Percentiles rank a stretch among this genome's conserved stretches.
These are phyloP conservation scores for Spergularia azorica DNA, from an alignment of 179 eudicot species.

Conservation along the genomic window DNA sequence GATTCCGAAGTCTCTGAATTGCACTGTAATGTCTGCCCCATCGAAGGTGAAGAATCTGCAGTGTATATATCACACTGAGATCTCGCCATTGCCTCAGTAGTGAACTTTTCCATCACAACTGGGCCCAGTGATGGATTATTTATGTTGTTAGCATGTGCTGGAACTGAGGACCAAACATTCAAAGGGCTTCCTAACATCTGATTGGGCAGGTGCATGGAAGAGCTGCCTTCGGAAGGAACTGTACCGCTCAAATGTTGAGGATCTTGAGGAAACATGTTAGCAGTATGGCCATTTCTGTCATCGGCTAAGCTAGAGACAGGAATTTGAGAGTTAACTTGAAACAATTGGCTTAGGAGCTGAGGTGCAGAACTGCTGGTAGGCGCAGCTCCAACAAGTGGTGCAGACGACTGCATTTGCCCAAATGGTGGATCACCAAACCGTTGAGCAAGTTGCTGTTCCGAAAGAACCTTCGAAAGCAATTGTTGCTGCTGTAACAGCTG, in stretches of 20 bases:
- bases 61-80: constrained; percentile 20
- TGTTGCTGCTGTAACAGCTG: constrained; percentile 71
- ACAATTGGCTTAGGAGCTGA: constrained; percentile 47
- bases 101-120: constrained; percentile 23
- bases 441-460: constrained; percentile 63
- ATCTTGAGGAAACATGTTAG: constrained; percentile 39
- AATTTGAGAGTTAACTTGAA: constrained; percentile 51
- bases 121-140: constrained; percentile 30
- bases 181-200: constrained; percentile 49
- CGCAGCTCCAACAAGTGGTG: constrained; percentile 45
- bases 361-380: constrained; percentile 39
- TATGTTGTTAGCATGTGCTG: constrained; percentile 38
- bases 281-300: constrained; percentile 34
- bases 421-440: constrained; percentile 51
- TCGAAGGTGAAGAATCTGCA: constrained; percentile 18
- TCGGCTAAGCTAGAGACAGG: constrained; percentile 43
- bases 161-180: constrained; percentile 37
- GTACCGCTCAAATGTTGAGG: constrained; percentile 39
- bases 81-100: constrained; percentile 33
- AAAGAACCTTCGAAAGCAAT: constrained; percentile 71
- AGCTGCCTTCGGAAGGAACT: constrained; percentile 38
- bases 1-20: constrained; percentile 26
- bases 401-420: constrained; percentile 54
- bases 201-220: constrained; percentile 66
- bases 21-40: constrained; percentile 31